phyloP scores from a whole-genome alignment of 2,329 filamentous ascomycete genomes.

The Nigrospora oryzae region DNA sequence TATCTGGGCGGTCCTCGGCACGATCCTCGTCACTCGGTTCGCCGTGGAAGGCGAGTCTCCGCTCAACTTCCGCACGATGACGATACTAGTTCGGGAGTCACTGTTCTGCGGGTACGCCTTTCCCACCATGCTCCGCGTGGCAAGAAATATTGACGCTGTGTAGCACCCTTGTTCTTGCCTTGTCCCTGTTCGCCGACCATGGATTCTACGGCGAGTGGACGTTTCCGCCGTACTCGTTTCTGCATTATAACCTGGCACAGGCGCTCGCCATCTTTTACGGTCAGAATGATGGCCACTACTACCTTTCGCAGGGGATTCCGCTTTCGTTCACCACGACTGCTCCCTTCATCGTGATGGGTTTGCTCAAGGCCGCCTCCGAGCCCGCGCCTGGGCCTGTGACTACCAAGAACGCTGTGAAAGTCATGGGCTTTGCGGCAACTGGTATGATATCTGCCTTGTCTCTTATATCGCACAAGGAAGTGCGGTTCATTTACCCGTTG shows the following conservation, averaged over 20 bases:
- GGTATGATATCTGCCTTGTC: constrained; percentile 59
- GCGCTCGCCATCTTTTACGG: constrained; percentile 91
- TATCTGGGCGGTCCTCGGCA: constrained; percentile 67
- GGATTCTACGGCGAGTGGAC: constrained; percentile 80
- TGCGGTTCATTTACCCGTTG: constrained; percentile 91
- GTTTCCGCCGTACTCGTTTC: constrained; percentile 77
- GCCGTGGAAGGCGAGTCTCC: constrained; percentile 30
- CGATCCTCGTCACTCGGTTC: constrained; percentile 38
- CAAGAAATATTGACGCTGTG: constrained; percentile 3
- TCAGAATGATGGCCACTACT: constrained; percentile 85
- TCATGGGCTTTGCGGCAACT: constrained; percentile 49
- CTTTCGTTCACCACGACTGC: constrained; percentile 76
- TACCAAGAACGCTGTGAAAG: constrained; percentile 36
- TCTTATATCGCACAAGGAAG: constrained; percentile 87
- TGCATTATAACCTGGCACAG: constrained; percentile 85
- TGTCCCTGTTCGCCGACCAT: constrained; percentile 63
- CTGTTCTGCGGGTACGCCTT: constrained; percentile 47
- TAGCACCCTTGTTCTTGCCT: constrained; percentile 44
- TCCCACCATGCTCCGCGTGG: constrained; percentile 18
- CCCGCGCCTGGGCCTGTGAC: constrained; percentile 21
- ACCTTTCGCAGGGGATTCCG: constrained; percentile 81
- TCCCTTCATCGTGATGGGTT: constrained; percentile 62
- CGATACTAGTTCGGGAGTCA: constrained; percentile 53
- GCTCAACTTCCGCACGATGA: constrained; percentile 31
- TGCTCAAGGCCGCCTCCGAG: constrained; percentile 42